A percentile compares a stretch with the other conserved stretches of the same genome.
Conservation (phyloP, 805 yeast species). For the Metschnikowia continentalis region DNA sequence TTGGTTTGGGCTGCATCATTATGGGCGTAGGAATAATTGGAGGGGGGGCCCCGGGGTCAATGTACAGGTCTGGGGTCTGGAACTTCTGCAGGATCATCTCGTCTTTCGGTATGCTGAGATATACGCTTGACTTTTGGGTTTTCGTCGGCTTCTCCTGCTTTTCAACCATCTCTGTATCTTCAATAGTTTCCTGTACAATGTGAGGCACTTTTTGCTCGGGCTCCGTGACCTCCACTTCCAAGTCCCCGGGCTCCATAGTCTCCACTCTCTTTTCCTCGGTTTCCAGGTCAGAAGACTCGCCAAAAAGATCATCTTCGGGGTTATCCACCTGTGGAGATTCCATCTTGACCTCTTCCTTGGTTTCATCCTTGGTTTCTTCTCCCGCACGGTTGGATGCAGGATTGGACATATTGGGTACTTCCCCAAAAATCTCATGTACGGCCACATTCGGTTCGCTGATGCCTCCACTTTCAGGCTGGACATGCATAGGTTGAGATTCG, state of each 20-base stretch:
- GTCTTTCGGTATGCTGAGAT: constrained; percentile 52
- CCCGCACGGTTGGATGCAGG: constrained; percentile 1
- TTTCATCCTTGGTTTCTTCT: background rate
- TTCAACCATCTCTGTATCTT: background rate
- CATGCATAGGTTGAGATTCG: background rate
- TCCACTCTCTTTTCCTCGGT: constrained; percentile 1
- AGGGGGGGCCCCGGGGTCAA: constrained; percentile 82
- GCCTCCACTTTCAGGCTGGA: background rate
- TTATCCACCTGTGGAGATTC: background rate
- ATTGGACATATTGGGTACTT: constrained; percentile 7
- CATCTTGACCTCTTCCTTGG: background rate
- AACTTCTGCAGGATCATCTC: constrained; percentile 42
- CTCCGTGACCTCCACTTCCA: background rate
- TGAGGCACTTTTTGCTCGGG: no score
- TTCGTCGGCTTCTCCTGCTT: background rate
- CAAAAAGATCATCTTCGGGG: constrained; percentile 17
- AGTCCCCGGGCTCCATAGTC: background rate
- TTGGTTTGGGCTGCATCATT: constrained; percentile 19
- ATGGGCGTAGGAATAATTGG: constrained; percentile 54
- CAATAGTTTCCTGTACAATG: no score
- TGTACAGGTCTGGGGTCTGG: constrained; percentile 33
- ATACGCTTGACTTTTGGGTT: constrained; percentile 1
- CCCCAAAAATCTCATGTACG: background rate
- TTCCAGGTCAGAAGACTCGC: constrained; percentile 15
- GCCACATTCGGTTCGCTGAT: background rate